phyloP scores from a whole-genome alignment of 2,329 filamentous ascomycete genomes.

The Ceratocystis huliohia region DNA sequence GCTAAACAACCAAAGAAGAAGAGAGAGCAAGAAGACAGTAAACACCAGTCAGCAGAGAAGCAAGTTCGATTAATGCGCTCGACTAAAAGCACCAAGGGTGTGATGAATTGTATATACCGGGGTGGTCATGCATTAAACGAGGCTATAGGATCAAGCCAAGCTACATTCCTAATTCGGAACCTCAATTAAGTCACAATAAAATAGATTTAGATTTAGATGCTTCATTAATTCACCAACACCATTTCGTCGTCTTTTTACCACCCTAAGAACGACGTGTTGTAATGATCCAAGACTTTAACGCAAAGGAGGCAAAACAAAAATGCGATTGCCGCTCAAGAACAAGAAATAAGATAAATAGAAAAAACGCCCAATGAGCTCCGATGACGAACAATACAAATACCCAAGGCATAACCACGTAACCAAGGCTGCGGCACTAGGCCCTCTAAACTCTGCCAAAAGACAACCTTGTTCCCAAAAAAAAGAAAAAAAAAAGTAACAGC shows the following conservation, averaged over 20 bases:
- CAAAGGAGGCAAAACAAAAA: background rate
- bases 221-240: background rate
- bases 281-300: background rate
- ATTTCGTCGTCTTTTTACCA: background rate
- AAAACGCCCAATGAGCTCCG: background rate
- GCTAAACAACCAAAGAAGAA: background rate
- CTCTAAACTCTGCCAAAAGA: background rate
- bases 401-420: constrained; percentile 12
- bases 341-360: constrained; percentile 7
- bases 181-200: background rate
- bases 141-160: background rate
- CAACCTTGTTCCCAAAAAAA: background rate
- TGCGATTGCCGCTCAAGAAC: background rate
- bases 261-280: background rate
- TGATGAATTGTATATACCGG: background rate
- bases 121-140: background rate
- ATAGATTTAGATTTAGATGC: background rate
- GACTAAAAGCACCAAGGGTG: background rate
- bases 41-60: background rate
- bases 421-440: background rate
- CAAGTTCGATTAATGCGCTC: background rate
- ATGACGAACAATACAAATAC: background rate
- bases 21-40: background rate
- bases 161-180: constrained; percentile 4
- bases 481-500: background rate